These are phyloP conservation scores for Termitomyces bulborhizus DNA, from an alignment of 768 basidiomycete species.

Conservation along the genomic window DNA sequence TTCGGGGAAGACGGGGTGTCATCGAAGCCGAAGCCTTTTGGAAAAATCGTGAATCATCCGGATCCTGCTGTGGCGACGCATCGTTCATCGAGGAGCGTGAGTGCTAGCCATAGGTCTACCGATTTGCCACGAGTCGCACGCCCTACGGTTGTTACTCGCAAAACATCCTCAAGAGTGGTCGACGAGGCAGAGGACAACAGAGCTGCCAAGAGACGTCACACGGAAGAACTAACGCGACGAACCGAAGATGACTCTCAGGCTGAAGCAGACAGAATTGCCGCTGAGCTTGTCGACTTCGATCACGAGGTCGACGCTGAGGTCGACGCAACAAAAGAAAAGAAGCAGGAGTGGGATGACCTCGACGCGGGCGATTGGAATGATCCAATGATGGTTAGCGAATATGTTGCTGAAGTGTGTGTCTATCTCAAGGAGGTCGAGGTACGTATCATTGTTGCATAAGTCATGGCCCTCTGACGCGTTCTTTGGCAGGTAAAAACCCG, in stretches of 20 bases:
- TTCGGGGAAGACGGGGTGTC: slow-evolving; percentile 19
- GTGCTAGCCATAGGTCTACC: slow-evolving; percentile 1
- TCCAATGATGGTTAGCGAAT: slow-evolving; percentile 89
- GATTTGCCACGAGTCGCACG: slow-evolving; percentile 1
- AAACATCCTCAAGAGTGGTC: slow-evolving; percentile 14
- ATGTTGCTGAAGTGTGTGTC: slow-evolving; percentile 80
- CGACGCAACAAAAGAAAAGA: slow-evolving; percentile 33
- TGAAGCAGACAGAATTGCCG: slow-evolving; percentile 33
- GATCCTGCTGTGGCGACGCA: slow-evolving; percentile 22
- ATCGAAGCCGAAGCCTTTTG: slow-evolving; percentile 19
- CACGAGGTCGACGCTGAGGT: slow-evolving; percentile 18
- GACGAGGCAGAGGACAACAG: slow-evolving; percentile 42
- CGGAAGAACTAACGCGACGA: slow-evolving; percentile 30
- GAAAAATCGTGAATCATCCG: slow-evolving; percentile 23
- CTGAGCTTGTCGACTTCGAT: slow-evolving; percentile 24
- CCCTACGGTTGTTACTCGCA: slow-evolving; percentile 10
- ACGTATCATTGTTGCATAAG: slow-evolving; percentile 2
- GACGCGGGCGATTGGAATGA: slow-evolving; percentile 87
- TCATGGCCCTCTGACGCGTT: slow-evolving; percentile 6
- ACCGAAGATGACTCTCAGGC: slow-evolving; percentile 31
- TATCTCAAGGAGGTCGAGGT: slow-evolving; percentile 87
- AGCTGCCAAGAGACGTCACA: slow-evolving; percentile 58
- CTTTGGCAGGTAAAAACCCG: slow-evolving; percentile 56
- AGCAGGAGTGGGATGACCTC: slow-evolving; percentile 71
- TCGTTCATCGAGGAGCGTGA: slow-evolving; percentile 4